phyloP scores from a whole-genome alignment of 2,329 filamentous ascomycete species.

The Ophioceras dolichostomum region DNA sequence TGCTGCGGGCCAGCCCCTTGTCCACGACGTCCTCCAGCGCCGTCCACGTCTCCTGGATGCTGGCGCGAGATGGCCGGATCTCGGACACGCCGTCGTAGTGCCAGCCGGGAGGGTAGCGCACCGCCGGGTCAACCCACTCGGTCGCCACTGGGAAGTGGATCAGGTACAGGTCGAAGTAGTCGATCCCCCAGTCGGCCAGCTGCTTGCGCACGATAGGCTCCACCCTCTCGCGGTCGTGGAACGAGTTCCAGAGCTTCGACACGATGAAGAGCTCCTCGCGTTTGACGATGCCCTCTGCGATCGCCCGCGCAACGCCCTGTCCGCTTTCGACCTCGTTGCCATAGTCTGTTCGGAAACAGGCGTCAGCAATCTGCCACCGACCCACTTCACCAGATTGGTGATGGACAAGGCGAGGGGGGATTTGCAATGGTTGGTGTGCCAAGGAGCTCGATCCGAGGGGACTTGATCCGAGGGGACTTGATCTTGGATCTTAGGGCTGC shows the following conservation, averaged over 20 bases:
- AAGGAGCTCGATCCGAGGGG: too few relatives aligned
- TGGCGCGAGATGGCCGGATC: conserved; percentile 53
- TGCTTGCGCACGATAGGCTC: conserved; percentile 65
- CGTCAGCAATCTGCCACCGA: too few relatives aligned
- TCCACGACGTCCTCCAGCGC: conserved; percentile 68
- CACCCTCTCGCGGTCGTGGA: conserved; percentile 70
- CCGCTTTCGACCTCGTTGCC: conserved; percentile 72
- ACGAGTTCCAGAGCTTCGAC: conserved; percentile 88
- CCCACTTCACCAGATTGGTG: too few relatives aligned
- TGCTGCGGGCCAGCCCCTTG: conserved; percentile 55
- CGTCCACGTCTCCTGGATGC: conserved; percentile 70
- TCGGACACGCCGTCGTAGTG: conserved; percentile 49
- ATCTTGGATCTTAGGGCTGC: too few relatives aligned
- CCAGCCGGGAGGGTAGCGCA: conserved; percentile 74
- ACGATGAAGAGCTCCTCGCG: conserved; percentile 84
- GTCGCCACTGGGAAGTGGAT: conserved; percentile 84
- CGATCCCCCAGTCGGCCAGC: conserved; percentile 70
- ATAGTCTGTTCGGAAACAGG: too few relatives aligned
- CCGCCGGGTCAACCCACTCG: conserved; percentile 70
- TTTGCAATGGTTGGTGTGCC: too few relatives aligned
- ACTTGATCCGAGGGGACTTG: too few relatives aligned
- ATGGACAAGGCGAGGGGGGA: too few relatives aligned
- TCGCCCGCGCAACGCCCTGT: conserved; percentile 64
- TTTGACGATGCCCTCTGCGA: conserved; percentile 70
- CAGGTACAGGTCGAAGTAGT: conserved; percentile 84